phyloP scores from a whole-genome alignment of 129 eudicot species.

The Scalesia atractyloides region DNA sequence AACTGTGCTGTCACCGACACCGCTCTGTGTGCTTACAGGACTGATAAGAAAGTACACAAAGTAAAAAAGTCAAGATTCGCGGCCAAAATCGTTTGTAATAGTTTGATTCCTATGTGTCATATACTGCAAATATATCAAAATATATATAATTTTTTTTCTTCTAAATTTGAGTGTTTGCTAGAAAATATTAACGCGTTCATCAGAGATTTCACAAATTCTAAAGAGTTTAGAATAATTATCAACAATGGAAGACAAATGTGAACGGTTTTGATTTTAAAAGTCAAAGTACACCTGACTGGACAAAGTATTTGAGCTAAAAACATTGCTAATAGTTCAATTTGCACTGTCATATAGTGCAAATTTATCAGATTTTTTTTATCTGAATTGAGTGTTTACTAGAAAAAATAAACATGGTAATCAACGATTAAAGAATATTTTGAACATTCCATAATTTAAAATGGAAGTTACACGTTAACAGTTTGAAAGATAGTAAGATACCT shows the following conservation, averaged over 20 bases:
- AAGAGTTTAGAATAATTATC: too few relatives aligned
- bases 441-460: neutral
- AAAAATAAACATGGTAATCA: neutral
- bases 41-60: constrained; percentile 6
- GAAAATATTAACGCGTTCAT: neutral
- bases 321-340: neutral
- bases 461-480: neutral
- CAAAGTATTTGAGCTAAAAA: neutral
- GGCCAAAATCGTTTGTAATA: neutral
- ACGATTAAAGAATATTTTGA: neutral
- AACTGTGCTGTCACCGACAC: constrained; percentile 34
- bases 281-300: too few relatives aligned
- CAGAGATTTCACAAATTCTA: too few relatives aligned
- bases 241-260: too few relatives aligned
- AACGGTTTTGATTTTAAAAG: too few relatives aligned
- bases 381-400: neutral
- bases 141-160: too few relatives aligned
- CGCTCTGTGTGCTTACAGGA: constrained; percentile 17
- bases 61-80: neutral
- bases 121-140: neutral
- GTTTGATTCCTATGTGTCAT: neutral
- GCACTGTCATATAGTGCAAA: constrained; percentile 4
- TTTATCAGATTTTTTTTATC: too few relatives aligned
- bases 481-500: neutral
- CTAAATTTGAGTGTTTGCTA: neutral